Evolutionary conservation across 1,139 yeast species (phyloP), one percentile per base, ranked within the genome.

Genomic region (Saccharomyces hybrid): DNA sequence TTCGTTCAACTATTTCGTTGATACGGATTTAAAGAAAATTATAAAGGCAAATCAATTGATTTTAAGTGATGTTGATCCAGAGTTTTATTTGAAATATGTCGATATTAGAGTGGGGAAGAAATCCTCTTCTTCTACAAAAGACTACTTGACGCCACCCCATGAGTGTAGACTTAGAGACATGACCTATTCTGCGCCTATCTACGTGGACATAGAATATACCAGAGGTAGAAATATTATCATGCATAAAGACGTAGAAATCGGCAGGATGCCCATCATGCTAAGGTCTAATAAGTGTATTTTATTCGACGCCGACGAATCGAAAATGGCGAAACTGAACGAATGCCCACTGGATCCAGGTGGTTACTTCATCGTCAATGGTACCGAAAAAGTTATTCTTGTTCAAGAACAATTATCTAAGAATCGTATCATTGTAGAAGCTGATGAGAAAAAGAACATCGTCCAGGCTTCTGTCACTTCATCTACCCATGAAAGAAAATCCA

Each of bases 311-410:
- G 76, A 82, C 53, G 96, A 91, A 62, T 71, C 76, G 48, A 85
- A 82, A 63, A 93, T 95, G 98, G 97, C 99, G 0, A 74, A 75
- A 47, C 77, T 88, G 63, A 87, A 88, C 64, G 99, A 93, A 71
- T 95, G 99, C 72, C 99, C 99, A 0, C 76, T 93, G 53, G 99
- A 93, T 71, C 99, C 99, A 5, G 99, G 99, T 72, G 99, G 99
- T 63, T 93, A 93, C 67, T 93, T 93, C 65, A 86, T 93, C 64
- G 98, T 93, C 49, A 93, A 93, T 68, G 99, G 99, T 69, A 93
- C 99, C 0, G 99, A 93, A 69, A 93, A 93, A 70, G 99, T 93
- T 49, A 95, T 93, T 59, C 79, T 93, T 63, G 95, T 93, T 49
- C 99, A 93, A 72, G 99, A 93, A 72, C 99, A 93, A 75, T 77